Evolutionary conservation across 148 eudicot genomes (phyloP), one percentile per base, ranked within the genome.

Genomic region (Camellia granthamiana): DNA sequence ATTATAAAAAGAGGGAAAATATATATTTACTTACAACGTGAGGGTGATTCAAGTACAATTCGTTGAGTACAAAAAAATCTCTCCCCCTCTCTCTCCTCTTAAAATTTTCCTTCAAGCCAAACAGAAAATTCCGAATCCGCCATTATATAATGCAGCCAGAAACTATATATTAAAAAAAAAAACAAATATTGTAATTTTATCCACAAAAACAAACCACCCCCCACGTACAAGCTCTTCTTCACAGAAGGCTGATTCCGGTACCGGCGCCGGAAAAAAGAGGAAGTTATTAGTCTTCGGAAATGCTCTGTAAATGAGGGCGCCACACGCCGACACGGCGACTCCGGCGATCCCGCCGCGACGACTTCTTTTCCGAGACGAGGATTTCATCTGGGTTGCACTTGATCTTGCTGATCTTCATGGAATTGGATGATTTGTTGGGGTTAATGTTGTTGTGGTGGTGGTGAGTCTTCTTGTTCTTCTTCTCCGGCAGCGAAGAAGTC

Each of bases 231-330:
- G 7, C 42, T 49, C 43, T 21, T 73, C n/a, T 51, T 63, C 55
- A 74, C 77, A 14, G 71, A 61, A 75, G 14, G 41, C 54, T 59
- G 43, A 55, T 58, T 68, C 75, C 61, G 66, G 44, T 58, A 30
- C 56, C 56, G 61, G 72, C 63, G 60, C 6, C 75, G 6, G 12
- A 59, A 42, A 30, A 18, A 15, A 41, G 23, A 43, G 54, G 58
- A 80, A 46, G 21, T 38, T 73, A 85, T 59, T 72, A 83, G 78
- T 91, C 95, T 87, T 95, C 98, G 49, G 86, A 79, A 70, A 95
- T 95, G 84, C 88, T 79, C 71, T 91, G 87, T 13, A 93, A 87
- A 74, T 89, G 93, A 67, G 98, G 98, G 68, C 79, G 86, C 94
- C 94, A 95, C 49, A 75, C 81, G 7, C 85, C 91, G 69, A 83